Conservation (phyloP, 768 basidiomycete species). For the Tulasnella sp. region DNA sequence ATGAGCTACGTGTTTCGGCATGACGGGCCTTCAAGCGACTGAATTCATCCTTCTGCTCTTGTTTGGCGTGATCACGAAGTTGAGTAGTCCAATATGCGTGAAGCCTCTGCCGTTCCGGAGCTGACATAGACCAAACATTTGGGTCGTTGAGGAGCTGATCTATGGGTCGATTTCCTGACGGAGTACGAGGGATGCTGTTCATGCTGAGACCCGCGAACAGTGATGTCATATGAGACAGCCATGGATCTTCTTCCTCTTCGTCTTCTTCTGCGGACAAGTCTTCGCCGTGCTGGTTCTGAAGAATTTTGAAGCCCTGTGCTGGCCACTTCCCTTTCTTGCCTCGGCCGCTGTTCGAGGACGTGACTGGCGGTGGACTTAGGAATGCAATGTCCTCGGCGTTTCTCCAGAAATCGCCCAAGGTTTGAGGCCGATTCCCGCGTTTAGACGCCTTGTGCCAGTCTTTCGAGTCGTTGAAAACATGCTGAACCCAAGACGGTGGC, state of each 20-base stretch:
- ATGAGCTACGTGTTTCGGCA: constrained; percentile 46
- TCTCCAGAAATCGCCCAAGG: constrained; percentile 57
- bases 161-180: constrained; percentile 43
- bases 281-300: too few relatives aligned
- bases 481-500: constrained; percentile 56
- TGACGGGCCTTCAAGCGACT: constrained; percentile 48
- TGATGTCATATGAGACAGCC: too few relatives aligned
- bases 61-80: constrained; percentile 45
- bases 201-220: too few relatives aligned
- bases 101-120: constrained; percentile 52
- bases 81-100: constrained; percentile 54
- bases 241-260: too few relatives aligned
- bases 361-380: constrained; percentile 1
- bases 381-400: constrained; percentile 54
- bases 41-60: constrained; percentile 50
- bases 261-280: too few relatives aligned
- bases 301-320: not conserved
- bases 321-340: constrained; percentile 13
- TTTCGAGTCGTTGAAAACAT: constrained; percentile 35
- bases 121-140: constrained; percentile 60
- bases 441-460: constrained; percentile 22
- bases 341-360: not conserved
- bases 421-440: not conserved
- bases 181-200: not conserved
- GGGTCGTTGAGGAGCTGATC: constrained; percentile 45